Percentiles rank a stretch among this genome's conserved stretches.
Evolutionary conservation across 257 asterid genomes (phyloP).

Genomic region (Solanum tarapatanum): DNA sequence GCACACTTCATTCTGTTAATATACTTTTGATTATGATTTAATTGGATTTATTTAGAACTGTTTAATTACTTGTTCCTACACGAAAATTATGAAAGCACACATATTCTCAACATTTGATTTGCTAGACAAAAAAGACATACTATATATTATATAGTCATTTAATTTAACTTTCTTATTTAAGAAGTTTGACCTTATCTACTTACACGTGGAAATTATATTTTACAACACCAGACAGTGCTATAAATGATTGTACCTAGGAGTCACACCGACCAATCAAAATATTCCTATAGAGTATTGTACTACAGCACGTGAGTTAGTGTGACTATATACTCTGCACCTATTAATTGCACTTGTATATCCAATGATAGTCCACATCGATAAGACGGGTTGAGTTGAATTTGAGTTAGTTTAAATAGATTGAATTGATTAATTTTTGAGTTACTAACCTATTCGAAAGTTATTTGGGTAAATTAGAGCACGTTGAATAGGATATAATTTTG

Average conservation of each 20-base stretch:
- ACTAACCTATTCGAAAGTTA: neutral
- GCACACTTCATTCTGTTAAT: neutral
- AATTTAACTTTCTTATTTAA: neutral
- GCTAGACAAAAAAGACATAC: neutral
- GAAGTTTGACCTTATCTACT: neutral
- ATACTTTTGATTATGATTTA: neutral
- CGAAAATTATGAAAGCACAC: neutral
- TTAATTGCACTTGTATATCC: neutral
- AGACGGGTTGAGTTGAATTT: neutral
- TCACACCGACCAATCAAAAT: neutral
- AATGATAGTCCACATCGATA: neutral
- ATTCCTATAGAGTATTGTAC: no score
- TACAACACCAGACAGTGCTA: neutral
- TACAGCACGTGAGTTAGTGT: neutral
- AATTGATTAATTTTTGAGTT: no score
- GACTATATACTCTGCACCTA: neutral
- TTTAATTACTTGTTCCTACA: neutral
- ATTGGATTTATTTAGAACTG: neutral
- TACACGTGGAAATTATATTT: neutral
- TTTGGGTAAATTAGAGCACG: neutral
- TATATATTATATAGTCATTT: neutral
- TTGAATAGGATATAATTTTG: no score
- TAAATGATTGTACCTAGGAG: neutral
- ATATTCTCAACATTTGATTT: neutral
- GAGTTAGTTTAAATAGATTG: no score